Conservation (phyloP, 108 stramenopile species). For the Nitzschia sp. region DNA sequence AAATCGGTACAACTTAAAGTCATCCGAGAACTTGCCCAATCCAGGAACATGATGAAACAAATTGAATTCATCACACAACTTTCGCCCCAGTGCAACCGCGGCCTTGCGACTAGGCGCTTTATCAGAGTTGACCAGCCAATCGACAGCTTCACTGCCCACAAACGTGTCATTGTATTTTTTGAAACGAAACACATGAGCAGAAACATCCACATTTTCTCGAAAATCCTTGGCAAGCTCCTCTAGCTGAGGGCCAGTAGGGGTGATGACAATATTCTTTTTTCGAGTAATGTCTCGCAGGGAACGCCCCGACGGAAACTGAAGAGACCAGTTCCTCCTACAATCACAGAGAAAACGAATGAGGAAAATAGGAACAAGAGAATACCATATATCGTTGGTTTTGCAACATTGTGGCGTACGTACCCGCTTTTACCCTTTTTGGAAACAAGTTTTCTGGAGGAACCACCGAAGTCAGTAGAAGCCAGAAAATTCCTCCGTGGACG, state of each 20-base stretch:
- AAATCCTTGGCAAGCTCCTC: slow-evolving; percentile 15
- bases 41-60: slow-evolving; percentile 36
- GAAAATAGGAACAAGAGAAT: no score
- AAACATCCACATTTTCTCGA: slow-evolving; percentile 4
- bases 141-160: slow-evolving; percentile 48
- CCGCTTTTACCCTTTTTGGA: no score
- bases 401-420: no score
- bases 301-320: no score
- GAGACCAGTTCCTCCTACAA: no score
- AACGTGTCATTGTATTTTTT: slow-evolving; percentile 41
- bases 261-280: no score
- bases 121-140: slow-evolving; percentile 43
- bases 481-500: no score
- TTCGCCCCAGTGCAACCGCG: slow-evolving; percentile 56
- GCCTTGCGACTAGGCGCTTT: slow-evolving; percentile 42
- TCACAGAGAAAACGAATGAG: no score
- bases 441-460: no score
- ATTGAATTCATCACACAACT: slow-evolving; percentile 35
- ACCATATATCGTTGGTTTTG: no score
- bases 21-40: slow-evolving; percentile 46
- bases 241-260: not conserved
- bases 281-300: no score
- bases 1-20: slow-evolving; percentile 50
- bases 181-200: slow-evolving; percentile 3
- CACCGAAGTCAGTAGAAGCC: no score